A percentile compares a stretch with the other conserved stretches of the same genome.
These are phyloP conservation scores for Saturnispora sanitii DNA, from an alignment of 805 yeast genomes.

Conservation along the genomic window DNA sequence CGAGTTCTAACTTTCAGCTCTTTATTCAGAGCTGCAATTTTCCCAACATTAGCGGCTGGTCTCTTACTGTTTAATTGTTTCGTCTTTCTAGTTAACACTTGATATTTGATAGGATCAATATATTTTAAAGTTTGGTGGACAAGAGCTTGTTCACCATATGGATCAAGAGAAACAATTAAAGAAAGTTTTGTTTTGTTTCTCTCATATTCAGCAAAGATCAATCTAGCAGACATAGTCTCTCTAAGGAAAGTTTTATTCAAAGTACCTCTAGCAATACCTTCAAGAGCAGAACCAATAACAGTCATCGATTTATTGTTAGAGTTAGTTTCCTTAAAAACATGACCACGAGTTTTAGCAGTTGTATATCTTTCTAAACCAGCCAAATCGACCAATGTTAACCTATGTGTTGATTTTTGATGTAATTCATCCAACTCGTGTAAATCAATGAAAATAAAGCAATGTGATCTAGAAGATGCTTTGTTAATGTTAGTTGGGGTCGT, in stretches of 20 bases:
- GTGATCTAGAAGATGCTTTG: constrained; percentile 39
- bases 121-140: constrained; percentile 25
- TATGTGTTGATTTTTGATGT: constrained; percentile 21
- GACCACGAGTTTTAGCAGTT: constrained; percentile 35
- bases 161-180: constrained; percentile 32
- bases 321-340: constrained; percentile 37
- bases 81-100: constrained; percentile 18
- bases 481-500: constrained; percentile 37
- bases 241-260: constrained; percentile 35
- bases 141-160: constrained; percentile 29
- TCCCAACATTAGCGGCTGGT: neutral
- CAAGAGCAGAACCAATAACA: constrained; percentile 40
- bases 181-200: constrained; percentile 24
- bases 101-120: constrained; percentile 23
- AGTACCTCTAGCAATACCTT: constrained; percentile 30
- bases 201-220: constrained; percentile 37
- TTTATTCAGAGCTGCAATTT: neutral
- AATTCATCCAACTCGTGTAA: constrained; percentile 16
- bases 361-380: constrained; percentile 45
- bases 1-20: neutral
- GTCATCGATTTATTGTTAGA: constrained; percentile 40
- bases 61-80: neutral
- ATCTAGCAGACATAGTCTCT: constrained; percentile 39
- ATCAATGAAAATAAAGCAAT: constrained; percentile 36
- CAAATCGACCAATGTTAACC: constrained; percentile 41